A percentile compares a stretch with the other conserved stretches of the same genome.
phyloP scores from a whole-genome alignment of 805 yeast genomes.

The Myxozyma nipponensis region DNA sequence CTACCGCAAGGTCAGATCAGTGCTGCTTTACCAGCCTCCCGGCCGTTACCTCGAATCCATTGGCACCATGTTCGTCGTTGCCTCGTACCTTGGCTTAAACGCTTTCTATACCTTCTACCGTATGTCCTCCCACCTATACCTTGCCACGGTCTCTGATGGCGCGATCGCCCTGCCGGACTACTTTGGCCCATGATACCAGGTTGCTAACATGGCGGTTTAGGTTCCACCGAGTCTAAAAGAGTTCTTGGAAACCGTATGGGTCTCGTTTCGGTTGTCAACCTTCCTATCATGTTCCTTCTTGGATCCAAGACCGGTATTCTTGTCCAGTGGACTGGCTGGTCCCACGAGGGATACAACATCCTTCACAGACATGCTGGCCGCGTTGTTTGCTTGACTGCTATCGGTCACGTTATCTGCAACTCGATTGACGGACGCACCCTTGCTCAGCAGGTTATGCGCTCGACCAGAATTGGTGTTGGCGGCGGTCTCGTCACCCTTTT shows the following conservation, averaged over 20 bases:
- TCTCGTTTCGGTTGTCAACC: constrained; percentile 27
- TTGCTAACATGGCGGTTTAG: neutral
- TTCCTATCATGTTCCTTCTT: constrained; percentile 29
- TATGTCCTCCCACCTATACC: neutral
- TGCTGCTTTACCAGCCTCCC: constrained; percentile 26
- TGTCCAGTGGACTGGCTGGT: constrained; percentile 30
- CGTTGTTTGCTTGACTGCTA: constrained; percentile 28
- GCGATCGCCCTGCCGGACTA: neutral
- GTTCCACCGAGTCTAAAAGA: constrained; percentile 12
- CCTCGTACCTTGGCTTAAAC: constrained; percentile 23
- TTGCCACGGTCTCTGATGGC: neutral
- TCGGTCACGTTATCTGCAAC: constrained; percentile 23
- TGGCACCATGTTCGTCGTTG: constrained; percentile 28
- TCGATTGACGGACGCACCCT: constrained; percentile 16
- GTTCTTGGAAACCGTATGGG: constrained; percentile 28
- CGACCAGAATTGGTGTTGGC: constrained; percentile 23
- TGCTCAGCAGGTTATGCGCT: constrained; percentile 20
- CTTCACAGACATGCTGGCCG: constrained; percentile 29
- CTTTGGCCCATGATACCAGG: neutral
- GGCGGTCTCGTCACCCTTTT: constrained; percentile 25
- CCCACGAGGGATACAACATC: constrained; percentile 28
- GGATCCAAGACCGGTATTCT: constrained; percentile 29
- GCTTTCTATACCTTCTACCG: constrained; percentile 27
- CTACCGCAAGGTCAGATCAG: constrained; percentile 23
- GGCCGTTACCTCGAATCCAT: constrained; percentile 29